phyloP scores from a whole-genome alignment of 2,329 filamentous ascomycete genomes.

The Myrmaecium sp. region DNA sequence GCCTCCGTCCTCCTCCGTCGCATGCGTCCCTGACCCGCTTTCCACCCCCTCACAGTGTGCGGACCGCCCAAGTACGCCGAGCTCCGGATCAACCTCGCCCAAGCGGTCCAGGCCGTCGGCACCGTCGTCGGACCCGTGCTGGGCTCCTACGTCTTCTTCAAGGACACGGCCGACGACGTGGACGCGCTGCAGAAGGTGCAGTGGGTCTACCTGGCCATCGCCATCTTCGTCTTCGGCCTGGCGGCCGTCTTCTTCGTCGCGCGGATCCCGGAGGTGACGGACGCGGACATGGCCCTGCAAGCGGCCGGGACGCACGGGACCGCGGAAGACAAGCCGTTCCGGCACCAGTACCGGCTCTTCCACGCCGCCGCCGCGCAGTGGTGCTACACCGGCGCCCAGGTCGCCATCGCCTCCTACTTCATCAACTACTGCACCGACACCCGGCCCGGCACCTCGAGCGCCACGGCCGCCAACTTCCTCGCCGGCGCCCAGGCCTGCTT shows the following conservation, averaged over 20 bases:
- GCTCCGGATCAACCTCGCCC: constrained; percentile 40
- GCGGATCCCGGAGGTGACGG: constrained; percentile 38
- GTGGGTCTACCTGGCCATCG: constrained; percentile 48
- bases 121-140: constrained; percentile 42
- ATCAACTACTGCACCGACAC: constrained; percentile 35
- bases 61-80: constrained; percentile 43
- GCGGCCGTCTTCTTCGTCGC: constrained; percentile 42
- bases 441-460: constrained; percentile 9
- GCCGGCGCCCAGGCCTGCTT: constrained; percentile 61
- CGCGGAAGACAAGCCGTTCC: constrained; percentile 32
- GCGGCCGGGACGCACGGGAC: constrained; percentile 19
- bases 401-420: constrained; percentile 30
- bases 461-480: constrained; percentile 48
- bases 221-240: constrained; percentile 40
- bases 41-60: constrained; percentile 31
- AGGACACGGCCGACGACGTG: constrained; percentile 30
- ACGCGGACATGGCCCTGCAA: constrained; percentile 43
- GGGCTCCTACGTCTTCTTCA: constrained; percentile 45
- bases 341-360: constrained; percentile 53
- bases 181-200: constrained; percentile 42
- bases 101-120: constrained; percentile 42
- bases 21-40: background rate
- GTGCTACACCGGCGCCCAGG: constrained; percentile 63
- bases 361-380: constrained; percentile 63
- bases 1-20: background rate